Base-by-base conservation (phyloP, 2,329 filamentous ascomycete genomes). In the Pestalotiopsis sp. region DNA sequence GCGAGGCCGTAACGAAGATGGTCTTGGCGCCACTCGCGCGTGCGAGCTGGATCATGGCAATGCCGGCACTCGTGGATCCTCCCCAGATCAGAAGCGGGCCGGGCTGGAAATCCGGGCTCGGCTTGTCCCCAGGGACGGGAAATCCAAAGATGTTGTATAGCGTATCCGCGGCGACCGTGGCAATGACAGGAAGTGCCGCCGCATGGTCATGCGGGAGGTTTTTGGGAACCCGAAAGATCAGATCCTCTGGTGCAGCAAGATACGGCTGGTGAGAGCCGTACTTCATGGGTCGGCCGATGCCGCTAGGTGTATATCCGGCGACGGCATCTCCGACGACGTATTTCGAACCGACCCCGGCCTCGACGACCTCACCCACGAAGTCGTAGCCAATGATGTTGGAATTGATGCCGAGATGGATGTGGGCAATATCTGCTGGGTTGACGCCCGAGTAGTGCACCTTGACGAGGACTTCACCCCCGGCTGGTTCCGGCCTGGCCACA, bases 51-150 rank as follows among this genome's bases (percentile, higher is more conserved):
- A 82, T 75, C 4, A 78, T 78, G 25, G 74, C 75, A 38, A 74
- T 70, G 7, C 81, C 81, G 1, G 82, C 79, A 52, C 73, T 75
- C 1, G 76, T 76, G 4, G 75, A 76, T 7, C 78, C 81, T n/a
- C 80, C 81, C 81, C 81, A 82, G 58, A 82, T 74, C 17, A 82
- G 68, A 6, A 81, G 6, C 1, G 73, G 73, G 6, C 75, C 69
- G 1, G 67, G 68, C 5, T 67, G 69, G 6, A 70, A 38, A 36
- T 40, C 61, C 9, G 69, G 38, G 1, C 70, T n/a, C 11, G 63
- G 59, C 4, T 68, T 67, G 4, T 66, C 45, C 23, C 64, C 49
- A 6, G 40, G 41, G 2, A 57, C 64, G 0, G 72, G 70, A 14
- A 71, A 66, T 0, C 70, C 70, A 6, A 75, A 68, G 25, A 71